These are phyloP conservation scores for Akanthomyces dipterigenus DNA, from an alignment of 2,329 filamentous ascomycete species.

Conservation along the genomic window DNA sequence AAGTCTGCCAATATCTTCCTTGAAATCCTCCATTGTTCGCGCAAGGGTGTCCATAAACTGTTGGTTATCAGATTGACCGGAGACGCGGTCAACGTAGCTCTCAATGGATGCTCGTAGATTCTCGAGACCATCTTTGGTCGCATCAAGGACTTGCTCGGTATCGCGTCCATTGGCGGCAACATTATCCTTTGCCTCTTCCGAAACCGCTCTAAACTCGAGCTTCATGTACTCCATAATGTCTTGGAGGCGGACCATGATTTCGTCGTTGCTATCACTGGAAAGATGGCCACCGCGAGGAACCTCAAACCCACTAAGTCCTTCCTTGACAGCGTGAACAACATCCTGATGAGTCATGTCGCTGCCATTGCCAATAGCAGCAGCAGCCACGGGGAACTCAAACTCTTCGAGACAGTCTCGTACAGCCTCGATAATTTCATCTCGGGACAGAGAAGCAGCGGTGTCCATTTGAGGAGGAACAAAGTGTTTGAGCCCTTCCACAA, in stretches of 20 bases:
- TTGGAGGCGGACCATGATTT: constrained; percentile 49
- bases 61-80: constrained; percentile 64
- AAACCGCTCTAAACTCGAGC: constrained; percentile 52
- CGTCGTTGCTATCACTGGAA: constrained; percentile 37
- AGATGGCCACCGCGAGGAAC: constrained; percentile 35
- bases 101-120: constrained; percentile 75
- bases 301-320: constrained; percentile 48
- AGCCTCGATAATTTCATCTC: constrained; percentile 76
- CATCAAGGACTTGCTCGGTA: constrained; percentile 82
- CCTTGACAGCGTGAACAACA: constrained; percentile 56
- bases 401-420: constrained; percentile 83
- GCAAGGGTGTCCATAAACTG: constrained; percentile 68
- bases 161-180: constrained; percentile 71
- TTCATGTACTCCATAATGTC: constrained; percentile 59
- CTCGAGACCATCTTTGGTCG: constrained; percentile 81
- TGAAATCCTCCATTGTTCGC: constrained; percentile 59
- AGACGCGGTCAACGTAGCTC: constrained; percentile 66
- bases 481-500: constrained; percentile 78
- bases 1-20: constrained; percentile 60
- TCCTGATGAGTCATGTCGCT: constrained; percentile 52
- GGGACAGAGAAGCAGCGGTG: constrained; percentile 60
- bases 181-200: constrained; percentile 66
- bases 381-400: constrained; percentile 65
- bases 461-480: constrained; percentile 70
- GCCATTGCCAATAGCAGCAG: constrained; percentile 44